Base-by-base conservation (phyloP, 1,139 yeast species). In the Pichia sp. region DNA sequence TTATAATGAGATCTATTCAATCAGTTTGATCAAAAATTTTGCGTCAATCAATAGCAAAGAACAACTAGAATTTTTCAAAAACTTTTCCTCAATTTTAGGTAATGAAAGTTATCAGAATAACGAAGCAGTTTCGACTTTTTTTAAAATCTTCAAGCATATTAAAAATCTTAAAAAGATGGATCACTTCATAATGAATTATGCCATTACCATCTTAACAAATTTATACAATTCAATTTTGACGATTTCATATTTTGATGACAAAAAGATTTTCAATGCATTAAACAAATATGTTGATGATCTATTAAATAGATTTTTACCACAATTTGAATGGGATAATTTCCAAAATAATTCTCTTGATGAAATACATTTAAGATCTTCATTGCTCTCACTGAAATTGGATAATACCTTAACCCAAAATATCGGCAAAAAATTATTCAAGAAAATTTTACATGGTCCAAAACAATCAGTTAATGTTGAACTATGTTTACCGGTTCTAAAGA, bases 401-500 rank as follows among this genome's bases (percentile, higher is more conserved):
- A 55, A 59, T 9, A 57, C 58, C 7, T 65, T 64, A 7, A 59
- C 67, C 29, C 64, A 63, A 36, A 55, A 52, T 3, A 50, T 75
- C 4, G 66, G 71, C 33, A 64, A 64, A 31, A 64, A 60, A 39
- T 55, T 73, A 40, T 75, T 69, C 61, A 75, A 75, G 50, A 67
- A 67, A 39, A 50, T 77, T 31, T 58, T 67, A 38, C 74, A 79
- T 28, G 81, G 81, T 3, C 74, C 77, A 31, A 61, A 67, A 35
- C 58, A 67, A 32, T 59, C 71, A 0, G 65, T 78, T 8, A 85
- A 86, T 2, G 64, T 64, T 44, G 76, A 73, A 50, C 49, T 81
- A 23, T 54, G 72, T 5, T 56, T 59, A 2, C 60, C 71, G 8
- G 54, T 65, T 2, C 62, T 71, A 32, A 60, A 66, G 5, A 54